phyloP scores from a whole-genome alignment of 345 rosid genomes.

The Cardamine occulta region DNA sequence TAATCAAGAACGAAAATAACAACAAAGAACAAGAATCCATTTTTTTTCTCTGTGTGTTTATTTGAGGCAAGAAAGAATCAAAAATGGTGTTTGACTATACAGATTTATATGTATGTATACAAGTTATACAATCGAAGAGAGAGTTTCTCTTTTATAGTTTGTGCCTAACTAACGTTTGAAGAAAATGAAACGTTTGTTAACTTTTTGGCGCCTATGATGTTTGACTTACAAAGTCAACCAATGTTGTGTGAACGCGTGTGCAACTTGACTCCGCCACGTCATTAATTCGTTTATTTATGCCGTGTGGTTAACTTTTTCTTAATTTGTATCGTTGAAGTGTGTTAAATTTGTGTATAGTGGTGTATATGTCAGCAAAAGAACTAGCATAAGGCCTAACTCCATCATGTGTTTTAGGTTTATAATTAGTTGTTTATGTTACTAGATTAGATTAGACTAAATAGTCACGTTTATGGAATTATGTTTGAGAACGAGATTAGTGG shows the following conservation, averaged over 20 bases:
- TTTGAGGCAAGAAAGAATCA: constrained; percentile 27
- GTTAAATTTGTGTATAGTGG: constrained; percentile 35
- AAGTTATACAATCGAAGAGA: constrained; percentile 33
- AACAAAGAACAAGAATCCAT: constrained; percentile 53
- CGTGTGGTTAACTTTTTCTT: constrained; percentile 8
- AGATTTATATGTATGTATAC: not conserved
- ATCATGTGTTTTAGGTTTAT: constrained; percentile 31
- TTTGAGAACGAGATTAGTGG: constrained; percentile 47
- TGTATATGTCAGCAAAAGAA: constrained; percentile 43
- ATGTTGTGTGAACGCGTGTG: constrained; percentile 38
- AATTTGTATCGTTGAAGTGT: not conserved
- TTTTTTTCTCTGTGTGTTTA: constrained; percentile 30
- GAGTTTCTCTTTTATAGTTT: constrained; percentile 24
- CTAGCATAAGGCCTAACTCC: constrained; percentile 48
- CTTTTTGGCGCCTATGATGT: constrained; percentile 59
- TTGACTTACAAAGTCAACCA: constrained; percentile 48
- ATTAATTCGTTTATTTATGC: constrained; percentile 14
- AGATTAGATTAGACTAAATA: constrained; percentile 24
- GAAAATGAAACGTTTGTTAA: constrained; percentile 27
- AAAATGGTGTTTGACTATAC: constrained; percentile 39
- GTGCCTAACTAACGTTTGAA: constrained; percentile 69
- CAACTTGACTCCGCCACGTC: constrained; percentile 29
- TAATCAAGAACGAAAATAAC: constrained; percentile 42
- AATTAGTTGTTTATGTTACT: constrained; percentile 1
- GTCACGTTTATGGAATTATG: constrained; percentile 36